Evolutionary conservation across 306 rosid genomes (phyloP), one percentile per base, ranked within the genome.

Genomic region (Bauhinia variegata): DNA sequence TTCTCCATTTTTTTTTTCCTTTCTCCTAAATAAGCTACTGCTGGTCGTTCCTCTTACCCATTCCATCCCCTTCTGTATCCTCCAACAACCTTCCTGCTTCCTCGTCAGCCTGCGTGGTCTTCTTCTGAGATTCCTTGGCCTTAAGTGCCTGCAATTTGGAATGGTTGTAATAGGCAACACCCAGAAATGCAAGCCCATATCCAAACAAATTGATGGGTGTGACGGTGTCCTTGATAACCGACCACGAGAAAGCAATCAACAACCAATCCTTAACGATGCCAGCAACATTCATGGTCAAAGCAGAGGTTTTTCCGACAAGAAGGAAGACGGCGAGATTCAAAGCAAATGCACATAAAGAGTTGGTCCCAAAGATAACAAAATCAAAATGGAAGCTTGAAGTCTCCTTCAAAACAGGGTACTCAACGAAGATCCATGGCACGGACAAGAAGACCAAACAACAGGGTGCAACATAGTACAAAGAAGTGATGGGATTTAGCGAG

Each of bases 231-330:
- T 85, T 86, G 18, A 91, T 91, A 4, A 91, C 96, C 1, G 96
- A 86, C 97, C 97, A 91, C 0, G 97, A 91, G 62, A 88, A 91
- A 0, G 93, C 97, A 12, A 91, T 91, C 67, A 91, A 37, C 8
- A 91, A 65, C 97, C 97, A 91, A 39, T 91, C 97, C 70, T 91
- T 91, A 0, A 91, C 96, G 2, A 91, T 96, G 2, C 97, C 97
- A 7, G 97, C 97, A 23, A 88, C 97, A 64, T 91, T 91, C 97
- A 91, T 91, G 0, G 97, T 91, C 79, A 91, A 34, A 8, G 97
- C 97, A 2, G 96, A 88, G 1, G 97, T 91, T 65, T 91, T 91
- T 11, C 97, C 97, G 0, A 91, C 97, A 0, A 91, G 89, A 13
- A 91, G 77, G 43, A 91, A 91, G 9, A 91, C 97, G 0, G 97